A percentile compares a stretch with the other conserved stretches of the same genome.
Conservation (phyloP, 2,329 filamentous ascomycete genomes). For the Eutypa lata region DNA sequence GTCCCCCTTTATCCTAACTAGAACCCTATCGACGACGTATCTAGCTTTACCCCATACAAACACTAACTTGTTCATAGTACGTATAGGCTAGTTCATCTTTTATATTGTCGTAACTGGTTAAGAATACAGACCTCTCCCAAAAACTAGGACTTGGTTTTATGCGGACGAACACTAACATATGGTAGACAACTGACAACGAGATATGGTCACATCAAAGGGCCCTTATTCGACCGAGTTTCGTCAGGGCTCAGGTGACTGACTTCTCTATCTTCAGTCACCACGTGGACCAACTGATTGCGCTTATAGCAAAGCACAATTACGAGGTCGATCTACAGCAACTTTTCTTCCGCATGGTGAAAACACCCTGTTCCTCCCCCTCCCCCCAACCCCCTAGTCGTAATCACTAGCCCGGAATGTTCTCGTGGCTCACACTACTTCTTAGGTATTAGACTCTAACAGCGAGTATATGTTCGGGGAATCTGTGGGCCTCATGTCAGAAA, state of each 20-base stretch:
- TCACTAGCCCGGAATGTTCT: no score
- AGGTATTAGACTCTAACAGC: conserved; percentile 18
- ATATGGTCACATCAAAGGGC: conserved; percentile 18
- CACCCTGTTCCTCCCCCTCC: background rate
- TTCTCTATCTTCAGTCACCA: conserved; percentile 17
- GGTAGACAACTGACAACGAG: conserved; percentile 15
- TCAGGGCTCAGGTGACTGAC: conserved; percentile 16
- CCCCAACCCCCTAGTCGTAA: no score
- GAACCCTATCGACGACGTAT: no score
- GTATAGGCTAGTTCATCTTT: background rate
- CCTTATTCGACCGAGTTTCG: conserved; percentile 16
- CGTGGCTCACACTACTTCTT: conserved; percentile 7
- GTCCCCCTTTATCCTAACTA: background rate
- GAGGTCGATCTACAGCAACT: conserved; percentile 17
- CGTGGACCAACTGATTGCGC: conserved; percentile 17
- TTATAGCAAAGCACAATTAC: conserved; percentile 13
- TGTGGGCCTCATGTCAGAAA: conserved; percentile 17
- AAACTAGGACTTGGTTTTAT: no score
- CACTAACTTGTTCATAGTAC: background rate
- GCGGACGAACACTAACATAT: no score
- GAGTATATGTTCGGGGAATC: conserved; percentile 20
- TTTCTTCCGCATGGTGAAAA: conserved; percentile 18
- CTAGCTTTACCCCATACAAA: no score
- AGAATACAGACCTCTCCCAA: no score
- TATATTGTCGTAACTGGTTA: background rate